These are phyloP conservation scores for Beauveria australis DNA, from an alignment of 2,329 filamentous ascomycete species.

Conservation along the genomic window DNA sequence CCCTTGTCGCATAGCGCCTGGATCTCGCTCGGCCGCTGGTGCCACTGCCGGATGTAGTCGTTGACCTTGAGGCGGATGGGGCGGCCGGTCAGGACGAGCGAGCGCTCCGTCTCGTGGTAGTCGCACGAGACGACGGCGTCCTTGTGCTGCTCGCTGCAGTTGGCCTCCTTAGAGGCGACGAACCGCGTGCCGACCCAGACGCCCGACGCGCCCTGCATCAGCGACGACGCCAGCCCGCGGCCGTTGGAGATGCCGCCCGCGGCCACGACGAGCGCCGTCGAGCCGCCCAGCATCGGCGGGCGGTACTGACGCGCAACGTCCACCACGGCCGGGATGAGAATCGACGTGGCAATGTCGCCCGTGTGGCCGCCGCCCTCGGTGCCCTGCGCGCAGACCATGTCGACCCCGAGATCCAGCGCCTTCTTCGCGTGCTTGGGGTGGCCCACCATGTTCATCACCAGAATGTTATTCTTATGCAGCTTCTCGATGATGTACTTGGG, in stretches of 20 bases:
- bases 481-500: conserved; percentile 63
- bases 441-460: conserved; percentile 97
- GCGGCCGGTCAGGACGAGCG: conserved; percentile 72
- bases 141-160: conserved; percentile 76
- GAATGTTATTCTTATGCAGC: conserved; percentile 69
- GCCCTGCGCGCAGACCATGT: conserved; percentile 86
- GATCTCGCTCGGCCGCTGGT: conserved; percentile 65
- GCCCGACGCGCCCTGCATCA: conserved; percentile 82
- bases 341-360: conserved; percentile 72
- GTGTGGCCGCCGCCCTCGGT: conserved; percentile 93
- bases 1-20: conserved; percentile 67
- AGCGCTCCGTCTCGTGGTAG: conserved; percentile 73
- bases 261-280: conserved; percentile 74
- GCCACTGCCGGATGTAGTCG: conserved; percentile 77
- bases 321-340: conserved; percentile 78
- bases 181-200: conserved; percentile 96
- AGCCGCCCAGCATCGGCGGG: conserved; percentile 60
- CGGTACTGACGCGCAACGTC: conserved; percentile 70
- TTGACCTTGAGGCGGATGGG: conserved; percentile 76
- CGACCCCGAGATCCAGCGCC: conserved; percentile 76
- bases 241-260: conserved; percentile 85
- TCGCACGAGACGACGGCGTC: conserved; percentile 69
- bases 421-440: conserved; percentile 87
- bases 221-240: conserved; percentile 66
- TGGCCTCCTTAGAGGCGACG: conserved; percentile 74